phyloP scores from a whole-genome alignment of 345 rosid genomes.

The Euphorbia pulcherrima region DNA sequence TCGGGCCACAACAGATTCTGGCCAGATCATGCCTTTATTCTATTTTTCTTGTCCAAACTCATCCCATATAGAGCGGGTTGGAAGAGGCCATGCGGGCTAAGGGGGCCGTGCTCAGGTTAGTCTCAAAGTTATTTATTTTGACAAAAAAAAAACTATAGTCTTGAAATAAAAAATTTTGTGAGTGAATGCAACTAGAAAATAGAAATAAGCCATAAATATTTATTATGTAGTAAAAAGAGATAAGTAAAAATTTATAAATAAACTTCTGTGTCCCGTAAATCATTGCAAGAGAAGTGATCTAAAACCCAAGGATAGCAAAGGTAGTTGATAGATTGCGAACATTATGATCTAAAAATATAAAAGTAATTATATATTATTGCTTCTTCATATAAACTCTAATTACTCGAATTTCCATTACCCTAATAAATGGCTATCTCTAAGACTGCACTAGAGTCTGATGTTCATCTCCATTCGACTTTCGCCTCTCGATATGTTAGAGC shows the following conservation, averaged over 20 bases:
- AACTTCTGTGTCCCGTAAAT: background rate
- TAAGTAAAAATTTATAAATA: background rate
- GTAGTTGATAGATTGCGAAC: background rate
- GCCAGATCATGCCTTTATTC: too few species aligned
- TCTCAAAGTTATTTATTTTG: too few species aligned
- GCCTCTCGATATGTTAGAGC: constrained; percentile 29
- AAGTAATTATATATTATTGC: too few species aligned
- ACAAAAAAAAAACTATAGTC: too few species aligned
- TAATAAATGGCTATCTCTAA: constrained; percentile 22
- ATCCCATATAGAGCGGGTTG: too few species aligned
- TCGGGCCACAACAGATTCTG: too few species aligned
- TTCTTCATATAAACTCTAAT: background rate
- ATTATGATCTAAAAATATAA: background rate
- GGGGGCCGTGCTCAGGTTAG: too few species aligned
- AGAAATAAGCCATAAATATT: background rate
- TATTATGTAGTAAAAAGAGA: too few species aligned
- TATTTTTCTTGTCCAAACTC: too few species aligned
- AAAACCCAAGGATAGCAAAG: background rate
- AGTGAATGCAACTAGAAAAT: background rate
- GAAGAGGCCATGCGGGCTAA: too few species aligned
- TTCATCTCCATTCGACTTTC: constrained; percentile 24
- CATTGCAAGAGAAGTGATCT: constrained; percentile 1
- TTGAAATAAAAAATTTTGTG: too few species aligned
- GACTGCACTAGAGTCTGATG: constrained; percentile 19
- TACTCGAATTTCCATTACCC: background rate